Evolutionary conservation across 179 eudicot genomes (phyloP).

Genomic region (Spergularia azorica): DNA sequence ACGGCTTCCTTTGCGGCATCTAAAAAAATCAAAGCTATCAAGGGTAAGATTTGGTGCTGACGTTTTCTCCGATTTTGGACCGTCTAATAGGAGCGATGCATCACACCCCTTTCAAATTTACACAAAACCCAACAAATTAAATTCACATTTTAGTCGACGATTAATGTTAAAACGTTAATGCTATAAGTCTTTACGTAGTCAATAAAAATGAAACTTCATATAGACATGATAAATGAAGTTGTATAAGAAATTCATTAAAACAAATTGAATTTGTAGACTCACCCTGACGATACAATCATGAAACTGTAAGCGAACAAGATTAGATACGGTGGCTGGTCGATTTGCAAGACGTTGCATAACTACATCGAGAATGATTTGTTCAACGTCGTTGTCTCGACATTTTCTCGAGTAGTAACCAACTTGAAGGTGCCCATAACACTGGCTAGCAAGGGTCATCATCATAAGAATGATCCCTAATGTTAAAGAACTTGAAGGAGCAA

Average conservation of each 20-base stretch:
- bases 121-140: too few relatives aligned
- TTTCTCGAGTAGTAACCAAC: constrained; percentile 27
- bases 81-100: constrained; percentile 38
- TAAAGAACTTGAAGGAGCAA: background rate
- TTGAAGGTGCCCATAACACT: constrained; percentile 13
- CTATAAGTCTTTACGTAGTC: too few relatives aligned
- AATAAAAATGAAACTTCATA: background rate
- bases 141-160: too few relatives aligned
- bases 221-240: too few relatives aligned
- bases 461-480: constrained; percentile 22
- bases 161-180: too few relatives aligned
- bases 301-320: constrained; percentile 26
- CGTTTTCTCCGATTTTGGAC: constrained; percentile 29
- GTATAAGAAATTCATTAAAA: background rate
- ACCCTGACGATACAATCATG: constrained; percentile 33
- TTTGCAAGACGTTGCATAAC: background rate
- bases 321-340: constrained; percentile 18
- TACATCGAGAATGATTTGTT: constrained; percentile 18
- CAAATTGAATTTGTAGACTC: background rate
- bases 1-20: constrained; percentile 35
- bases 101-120: constrained; percentile 37
- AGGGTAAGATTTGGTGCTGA: constrained; percentile 31
- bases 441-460: constrained; percentile 18
- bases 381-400: constrained; percentile 22
- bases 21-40: constrained; percentile 27